phyloP scores from a whole-genome alignment of 2,329 filamentous ascomycete species.

The Sphaerulina musiva region DNA sequence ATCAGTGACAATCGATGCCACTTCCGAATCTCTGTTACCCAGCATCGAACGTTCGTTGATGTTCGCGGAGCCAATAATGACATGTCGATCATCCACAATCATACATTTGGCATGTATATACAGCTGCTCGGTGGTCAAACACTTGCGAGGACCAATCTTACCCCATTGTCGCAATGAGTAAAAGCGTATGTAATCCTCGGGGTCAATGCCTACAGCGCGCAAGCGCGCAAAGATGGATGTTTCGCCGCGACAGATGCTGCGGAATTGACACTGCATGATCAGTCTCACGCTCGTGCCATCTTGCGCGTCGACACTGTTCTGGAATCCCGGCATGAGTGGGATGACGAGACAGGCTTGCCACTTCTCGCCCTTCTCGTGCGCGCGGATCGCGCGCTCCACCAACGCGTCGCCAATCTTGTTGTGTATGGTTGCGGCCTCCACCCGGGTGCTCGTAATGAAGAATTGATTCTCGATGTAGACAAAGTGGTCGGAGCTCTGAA shows the following conservation, averaged over 20 bases:
- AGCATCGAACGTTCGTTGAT: conserved; percentile 98
- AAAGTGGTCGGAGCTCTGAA: conserved; percentile 91
- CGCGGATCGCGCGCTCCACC: conserved; percentile 82
- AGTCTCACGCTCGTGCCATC: conserved; percentile 90
- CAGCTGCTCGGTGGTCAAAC: conserved; percentile 86
- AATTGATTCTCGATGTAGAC: conserved; percentile 99
- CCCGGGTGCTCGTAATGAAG: conserved; percentile 88
- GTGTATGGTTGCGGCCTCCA: conserved; percentile 77
- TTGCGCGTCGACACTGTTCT: conserved; percentile 89
- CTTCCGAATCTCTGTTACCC: conserved; percentile 84
- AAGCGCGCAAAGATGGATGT: conserved; percentile 86
- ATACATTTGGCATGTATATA: conserved; percentile 98
- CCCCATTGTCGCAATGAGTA: conserved; percentile 91
- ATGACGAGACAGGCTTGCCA: conserved; percentile 90
- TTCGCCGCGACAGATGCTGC: conserved; percentile 89
- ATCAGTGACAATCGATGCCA: conserved; percentile 82
- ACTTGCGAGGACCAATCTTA: conserved; percentile 73
- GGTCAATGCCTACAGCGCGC: conserved; percentile 72
- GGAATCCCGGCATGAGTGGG: conserved; percentile 95
- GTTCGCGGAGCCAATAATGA: conserved; percentile 93
- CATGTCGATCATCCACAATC: conserved; percentile 87
- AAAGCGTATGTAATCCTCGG: conserved; percentile 92
- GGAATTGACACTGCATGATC: conserved; percentile 95
- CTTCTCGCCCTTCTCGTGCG: conserved; percentile 73
- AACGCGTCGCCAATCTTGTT: conserved; percentile 93